phyloP scores from a whole-genome alignment of 2,329 filamentous ascomycete genomes.

The Arthrobotrys entomopaga region DNA sequence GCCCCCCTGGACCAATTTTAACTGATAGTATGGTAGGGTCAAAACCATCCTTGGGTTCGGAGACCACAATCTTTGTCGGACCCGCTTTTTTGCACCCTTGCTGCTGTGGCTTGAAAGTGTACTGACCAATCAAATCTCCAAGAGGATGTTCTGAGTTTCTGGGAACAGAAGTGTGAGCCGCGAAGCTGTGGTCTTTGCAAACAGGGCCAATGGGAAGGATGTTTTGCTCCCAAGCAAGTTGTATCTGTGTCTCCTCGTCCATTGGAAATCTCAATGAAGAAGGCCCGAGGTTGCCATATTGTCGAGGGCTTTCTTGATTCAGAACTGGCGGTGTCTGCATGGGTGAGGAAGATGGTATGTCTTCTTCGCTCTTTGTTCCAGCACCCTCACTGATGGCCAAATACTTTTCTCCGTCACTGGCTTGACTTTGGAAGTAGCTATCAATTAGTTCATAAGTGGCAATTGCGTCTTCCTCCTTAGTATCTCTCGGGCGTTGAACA shows the following conservation, averaged over 20 bases:
- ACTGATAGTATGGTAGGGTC: slow-evolving; percentile 8
- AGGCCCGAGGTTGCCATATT: slow-evolving; percentile 13
- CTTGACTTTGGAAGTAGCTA: slow-evolving; percentile 12
- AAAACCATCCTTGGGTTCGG: not conserved
- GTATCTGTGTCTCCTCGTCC: slow-evolving; percentile 38
- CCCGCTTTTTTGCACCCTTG: not conserved
- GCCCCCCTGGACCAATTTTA: slow-evolving; percentile 7
- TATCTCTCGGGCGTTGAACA: not conserved
- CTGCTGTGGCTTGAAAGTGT: not conserved
- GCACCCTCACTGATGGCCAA: no score
- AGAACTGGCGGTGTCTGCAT: not conserved
- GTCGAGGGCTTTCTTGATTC: not conserved
- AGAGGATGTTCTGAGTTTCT: no score
- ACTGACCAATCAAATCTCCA: not conserved
- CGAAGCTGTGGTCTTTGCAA: no score
- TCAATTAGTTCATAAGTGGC: slow-evolving; percentile 19
- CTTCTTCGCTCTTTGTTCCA: not conserved
- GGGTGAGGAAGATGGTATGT: not conserved
- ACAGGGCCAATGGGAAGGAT: no score
- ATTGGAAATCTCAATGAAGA: slow-evolving; percentile 31
- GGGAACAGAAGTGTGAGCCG: no score
- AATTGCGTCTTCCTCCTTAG: not conserved
- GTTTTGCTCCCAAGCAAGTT: not conserved
- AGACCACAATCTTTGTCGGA: slow-evolving; percentile 2
- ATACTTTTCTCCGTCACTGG: no score